phyloP scores from a whole-genome alignment of 257 asterid species.

The Lantana camara region DNA sequence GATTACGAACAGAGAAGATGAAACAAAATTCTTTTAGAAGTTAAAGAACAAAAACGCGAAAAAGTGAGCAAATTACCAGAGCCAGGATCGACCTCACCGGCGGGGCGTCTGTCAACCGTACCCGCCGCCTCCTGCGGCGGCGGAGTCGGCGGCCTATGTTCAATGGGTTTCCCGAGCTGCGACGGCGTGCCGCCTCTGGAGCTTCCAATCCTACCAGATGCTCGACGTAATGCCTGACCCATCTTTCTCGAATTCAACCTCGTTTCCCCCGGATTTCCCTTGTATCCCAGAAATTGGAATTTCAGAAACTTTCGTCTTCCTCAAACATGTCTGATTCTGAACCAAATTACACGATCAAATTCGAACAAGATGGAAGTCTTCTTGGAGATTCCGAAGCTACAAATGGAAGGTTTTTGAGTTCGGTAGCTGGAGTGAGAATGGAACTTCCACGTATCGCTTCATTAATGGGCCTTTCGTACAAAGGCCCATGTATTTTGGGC shows the following conservation, averaged over 20 bases:
- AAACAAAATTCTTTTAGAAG: not conserved
- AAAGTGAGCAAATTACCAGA: slow-evolving; percentile 40
- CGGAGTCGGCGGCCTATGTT: slow-evolving; percentile 40
- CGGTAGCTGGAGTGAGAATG: slow-evolving; percentile 33
- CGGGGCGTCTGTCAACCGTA: slow-evolving; percentile 36
- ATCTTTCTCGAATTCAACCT: slow-evolving; percentile 32
- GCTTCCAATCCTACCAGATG: slow-evolving; percentile 76
- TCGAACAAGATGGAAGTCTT: not conserved
- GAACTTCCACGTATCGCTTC: slow-evolving; percentile 40
- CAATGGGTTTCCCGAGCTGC: slow-evolving; percentile 57
- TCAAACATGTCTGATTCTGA: slow-evolving; percentile 4
- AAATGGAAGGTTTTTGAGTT: slow-evolving; percentile 16
- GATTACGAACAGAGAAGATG: not conserved
- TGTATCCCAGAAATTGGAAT: slow-evolving; percentile 8
- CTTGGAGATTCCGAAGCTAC: slow-evolving; percentile 1
- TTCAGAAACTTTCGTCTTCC: slow-evolving; percentile 1
- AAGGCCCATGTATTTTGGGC: not conserved
- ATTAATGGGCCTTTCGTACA: slow-evolving; percentile 23
- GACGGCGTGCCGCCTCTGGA: slow-evolving; percentile 51
- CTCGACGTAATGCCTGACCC: slow-evolving; percentile 99
- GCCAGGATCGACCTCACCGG: slow-evolving; percentile 35
- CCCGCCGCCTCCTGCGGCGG: slow-evolving; percentile 37
- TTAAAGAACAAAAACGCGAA: not conserved
- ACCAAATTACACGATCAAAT: slow-evolving; percentile 15
- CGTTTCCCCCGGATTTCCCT: not conserved